phyloP scores from a whole-genome alignment of 2,329 filamentous ascomycete genomes.

The Trichoderma sp. region DNA sequence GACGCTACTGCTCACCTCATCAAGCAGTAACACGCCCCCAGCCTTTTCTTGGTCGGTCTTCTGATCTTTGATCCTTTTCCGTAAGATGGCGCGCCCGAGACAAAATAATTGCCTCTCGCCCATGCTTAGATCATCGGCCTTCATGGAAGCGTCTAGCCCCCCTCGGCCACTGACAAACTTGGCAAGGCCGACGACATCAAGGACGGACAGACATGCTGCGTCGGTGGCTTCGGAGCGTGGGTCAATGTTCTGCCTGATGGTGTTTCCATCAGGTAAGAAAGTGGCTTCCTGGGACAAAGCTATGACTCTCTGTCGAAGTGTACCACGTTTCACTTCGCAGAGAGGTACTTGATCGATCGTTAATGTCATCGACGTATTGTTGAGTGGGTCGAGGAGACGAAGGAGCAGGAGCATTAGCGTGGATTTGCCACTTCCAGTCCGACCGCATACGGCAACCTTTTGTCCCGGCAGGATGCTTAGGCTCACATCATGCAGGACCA shows the following conservation, averaged over 20 bases:
- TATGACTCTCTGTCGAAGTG: slow-evolving; percentile 46
- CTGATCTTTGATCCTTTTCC: slow-evolving; percentile 24
- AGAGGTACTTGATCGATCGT: slow-evolving; percentile 42
- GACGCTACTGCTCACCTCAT: slow-evolving; percentile 41
- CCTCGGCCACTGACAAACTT: no score
- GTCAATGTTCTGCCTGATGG: background rate
- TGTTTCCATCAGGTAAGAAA: slow-evolving; percentile 40
- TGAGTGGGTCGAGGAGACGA: slow-evolving; percentile 37
- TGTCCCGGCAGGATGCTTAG: background rate
- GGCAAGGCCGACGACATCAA: no score
- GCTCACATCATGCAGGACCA: background rate
- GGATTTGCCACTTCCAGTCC: slow-evolving; percentile 41
- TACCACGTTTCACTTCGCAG: slow-evolving; percentile 36
- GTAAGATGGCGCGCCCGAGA: slow-evolving; percentile 58
- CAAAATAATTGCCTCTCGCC: slow-evolving; percentile 64
- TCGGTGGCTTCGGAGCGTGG: background rate
- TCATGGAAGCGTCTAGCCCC: no score
- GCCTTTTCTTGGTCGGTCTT: background rate
- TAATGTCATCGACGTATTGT: slow-evolving; percentile 1
- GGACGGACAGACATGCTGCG: slow-evolving; percentile 22
- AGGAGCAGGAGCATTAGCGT: slow-evolving; percentile 38
- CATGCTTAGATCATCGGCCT: slow-evolving; percentile 45
- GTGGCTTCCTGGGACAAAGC: slow-evolving; percentile 51
- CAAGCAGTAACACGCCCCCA: slow-evolving; percentile 35
- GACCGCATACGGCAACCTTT: background rate